Evolutionary conservation across 2,329 filamentous ascomycete species (phyloP).

Genomic region (Hypoxylon sp.): DNA sequence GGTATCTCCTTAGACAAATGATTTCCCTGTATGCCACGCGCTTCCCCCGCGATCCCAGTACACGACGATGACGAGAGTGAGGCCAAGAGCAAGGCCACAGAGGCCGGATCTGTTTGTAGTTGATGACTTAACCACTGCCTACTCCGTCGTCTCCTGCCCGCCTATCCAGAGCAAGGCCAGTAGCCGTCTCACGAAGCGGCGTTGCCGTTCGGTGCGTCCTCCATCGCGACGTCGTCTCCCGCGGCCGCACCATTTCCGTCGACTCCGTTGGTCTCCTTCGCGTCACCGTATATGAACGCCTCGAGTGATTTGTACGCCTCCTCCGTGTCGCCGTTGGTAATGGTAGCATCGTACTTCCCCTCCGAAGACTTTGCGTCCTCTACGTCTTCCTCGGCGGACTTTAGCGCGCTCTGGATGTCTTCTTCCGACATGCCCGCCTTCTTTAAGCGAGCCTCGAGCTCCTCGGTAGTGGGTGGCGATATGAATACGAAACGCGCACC

Average conservation of each 20-base stretch:
- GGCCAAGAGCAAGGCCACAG: neutral
- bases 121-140: neutral
- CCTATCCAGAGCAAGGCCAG: neutral
- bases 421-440: conserved; percentile 55
- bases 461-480: conserved; percentile 51
- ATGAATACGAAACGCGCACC: conserved; percentile 64
- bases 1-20: conserved; percentile 22
- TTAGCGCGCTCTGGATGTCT: conserved; percentile 55
- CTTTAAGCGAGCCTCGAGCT: conserved; percentile 52
- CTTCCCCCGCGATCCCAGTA: neutral
- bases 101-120: too few species aligned
- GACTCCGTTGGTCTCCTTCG: conserved; percentile 32
- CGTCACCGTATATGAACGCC: conserved; percentile 55
- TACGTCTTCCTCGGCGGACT: conserved; percentile 49
- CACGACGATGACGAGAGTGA: neutral
- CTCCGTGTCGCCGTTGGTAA: conserved; percentile 61
- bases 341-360: conserved; percentile 59
- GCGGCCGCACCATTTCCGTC: conserved; percentile 23
- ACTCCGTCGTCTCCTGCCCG: neutral
- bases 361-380: conserved; percentile 55
- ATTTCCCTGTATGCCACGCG: neutral
- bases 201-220: conserved; percentile 29
- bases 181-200: conserved; percentile 6
- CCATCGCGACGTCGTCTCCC: conserved; percentile 33
- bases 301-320: conserved; percentile 58